phyloP scores from a whole-genome alignment of 1,284 basidiomycete genomes.

The Tilletia indica region DNA sequence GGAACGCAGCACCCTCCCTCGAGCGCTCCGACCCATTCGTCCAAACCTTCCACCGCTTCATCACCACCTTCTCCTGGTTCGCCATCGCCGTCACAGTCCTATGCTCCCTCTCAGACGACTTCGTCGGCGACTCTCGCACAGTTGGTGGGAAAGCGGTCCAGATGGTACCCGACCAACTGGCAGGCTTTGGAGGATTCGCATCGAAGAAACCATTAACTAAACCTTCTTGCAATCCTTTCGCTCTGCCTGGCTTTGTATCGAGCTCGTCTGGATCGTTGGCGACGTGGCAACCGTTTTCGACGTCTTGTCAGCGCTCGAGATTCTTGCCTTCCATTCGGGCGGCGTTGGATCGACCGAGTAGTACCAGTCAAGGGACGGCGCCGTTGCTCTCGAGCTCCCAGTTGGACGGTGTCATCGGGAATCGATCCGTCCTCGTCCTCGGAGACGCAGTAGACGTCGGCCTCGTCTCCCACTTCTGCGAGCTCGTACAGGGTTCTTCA shows the following conservation, averaged over 20 bases:
- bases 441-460: conserved; percentile 56
- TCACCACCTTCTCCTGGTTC: conserved; percentile 16
- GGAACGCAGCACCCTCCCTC: background rate
- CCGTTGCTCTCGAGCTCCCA: conserved; percentile 18
- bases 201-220: background rate
- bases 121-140: background rate
- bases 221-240: conserved; percentile 34
- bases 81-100: conserved; percentile 11
- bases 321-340: conserved; percentile 34
- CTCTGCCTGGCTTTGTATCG: conserved; percentile 39
- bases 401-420: conserved; percentile 46
- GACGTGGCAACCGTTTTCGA: conserved; percentile 40
- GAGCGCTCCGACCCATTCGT: conserved; percentile 18
- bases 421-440: conserved; percentile 57
- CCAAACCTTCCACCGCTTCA: conserved; percentile 17
- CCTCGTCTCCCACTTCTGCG: conserved; percentile 57
- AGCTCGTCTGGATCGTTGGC: conserved; percentile 32
- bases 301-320: conserved; percentile 32
- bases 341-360: conserved; percentile 25
- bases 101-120: conserved; percentile 14
- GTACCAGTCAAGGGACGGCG: background rate
- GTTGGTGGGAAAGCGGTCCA: background rate
- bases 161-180: background rate
- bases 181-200: background rate
- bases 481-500: conserved; percentile 49